Conservation (phyloP, 208 protist species). For the Leishmania lainsoni region DNA sequence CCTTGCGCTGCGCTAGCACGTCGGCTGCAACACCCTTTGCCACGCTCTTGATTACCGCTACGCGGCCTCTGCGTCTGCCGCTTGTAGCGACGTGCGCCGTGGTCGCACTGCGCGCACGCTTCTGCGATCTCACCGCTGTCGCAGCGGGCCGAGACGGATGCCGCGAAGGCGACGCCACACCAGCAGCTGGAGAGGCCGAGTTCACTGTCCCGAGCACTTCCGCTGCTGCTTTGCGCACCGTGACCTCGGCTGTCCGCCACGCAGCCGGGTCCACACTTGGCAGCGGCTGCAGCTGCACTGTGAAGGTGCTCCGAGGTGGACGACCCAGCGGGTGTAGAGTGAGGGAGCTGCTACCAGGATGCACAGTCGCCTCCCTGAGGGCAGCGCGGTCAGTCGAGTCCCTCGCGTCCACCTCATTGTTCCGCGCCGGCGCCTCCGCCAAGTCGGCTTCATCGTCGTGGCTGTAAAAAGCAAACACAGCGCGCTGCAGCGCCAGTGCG, state of each 20-base stretch:
- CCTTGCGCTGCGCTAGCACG: background rate
- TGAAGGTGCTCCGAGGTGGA: slow-evolving; percentile 14
- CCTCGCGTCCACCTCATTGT: background rate
- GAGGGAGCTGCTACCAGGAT: background rate
- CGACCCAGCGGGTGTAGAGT: background rate
- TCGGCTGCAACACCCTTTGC: background rate
- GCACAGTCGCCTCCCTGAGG: background rate
- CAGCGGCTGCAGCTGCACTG: slow-evolving; percentile 23
- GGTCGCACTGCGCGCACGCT: background rate
- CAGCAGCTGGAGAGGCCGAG: background rate
- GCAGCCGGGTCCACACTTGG: slow-evolving; percentile 27
- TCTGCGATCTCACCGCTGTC: background rate
- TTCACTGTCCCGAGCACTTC: slow-evolving; percentile 7
- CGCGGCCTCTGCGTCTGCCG: background rate
- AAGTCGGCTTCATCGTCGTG: background rate
- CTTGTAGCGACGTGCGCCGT: background rate
- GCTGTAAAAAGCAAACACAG: slow-evolving; percentile 26
- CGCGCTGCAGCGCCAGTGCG: slow-evolving; percentile 34
- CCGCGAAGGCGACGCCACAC: background rate
- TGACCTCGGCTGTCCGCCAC: slow-evolving; percentile 18
- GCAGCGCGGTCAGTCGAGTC: background rate
- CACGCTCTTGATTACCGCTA: slow-evolving; percentile 1
- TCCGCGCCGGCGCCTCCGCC: background rate
- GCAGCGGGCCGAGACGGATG: background rate
- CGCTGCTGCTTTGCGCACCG: slow-evolving; percentile 13